These are phyloP conservation scores for Arabis alpina DNA, from an alignment of 345 rosid species.

Conservation along the genomic window DNA sequence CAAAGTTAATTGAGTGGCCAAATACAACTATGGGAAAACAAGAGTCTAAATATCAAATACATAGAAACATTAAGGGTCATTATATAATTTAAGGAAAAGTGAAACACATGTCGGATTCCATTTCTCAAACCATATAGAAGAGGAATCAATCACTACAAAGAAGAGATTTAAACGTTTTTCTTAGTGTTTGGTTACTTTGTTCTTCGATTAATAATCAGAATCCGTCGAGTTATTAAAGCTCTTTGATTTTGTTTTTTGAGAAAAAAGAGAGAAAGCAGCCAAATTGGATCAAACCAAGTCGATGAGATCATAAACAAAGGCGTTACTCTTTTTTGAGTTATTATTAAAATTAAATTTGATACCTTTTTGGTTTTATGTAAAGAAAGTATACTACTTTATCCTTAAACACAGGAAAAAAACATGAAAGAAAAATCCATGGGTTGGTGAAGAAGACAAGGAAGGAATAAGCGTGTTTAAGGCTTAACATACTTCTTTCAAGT, in stretches of 20 bases:
- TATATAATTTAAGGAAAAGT: neutral
- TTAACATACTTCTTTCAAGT: neutral
- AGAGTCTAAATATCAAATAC: neutral
- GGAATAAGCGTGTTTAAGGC: conserved; percentile 17
- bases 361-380: neutral
- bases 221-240: neutral
- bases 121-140: neutral
- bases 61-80: neutral
- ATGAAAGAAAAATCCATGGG: conserved; percentile 1
- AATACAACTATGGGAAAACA: neutral
- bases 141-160: conserved; percentile 10
- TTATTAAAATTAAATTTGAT: conserved; percentile 1
- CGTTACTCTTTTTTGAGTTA: conserved; percentile 18
- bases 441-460: conserved; percentile 31
- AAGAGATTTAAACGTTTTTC: neutral
- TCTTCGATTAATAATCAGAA: neutral
- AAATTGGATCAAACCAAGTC: conserved; percentile 8
- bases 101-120: neutral
- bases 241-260: neutral
- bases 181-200: neutral
- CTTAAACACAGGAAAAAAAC: neutral
- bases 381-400: neutral
- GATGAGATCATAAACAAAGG: conserved; percentile 33
- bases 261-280: neutral
- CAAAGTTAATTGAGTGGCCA: neutral